Percentiles rank a stretch among this genome's conserved stretches.
Conservation (phyloP, 495 filamentous ascomycete genomes). For the Hypoxylon lenormandii region DNA sequence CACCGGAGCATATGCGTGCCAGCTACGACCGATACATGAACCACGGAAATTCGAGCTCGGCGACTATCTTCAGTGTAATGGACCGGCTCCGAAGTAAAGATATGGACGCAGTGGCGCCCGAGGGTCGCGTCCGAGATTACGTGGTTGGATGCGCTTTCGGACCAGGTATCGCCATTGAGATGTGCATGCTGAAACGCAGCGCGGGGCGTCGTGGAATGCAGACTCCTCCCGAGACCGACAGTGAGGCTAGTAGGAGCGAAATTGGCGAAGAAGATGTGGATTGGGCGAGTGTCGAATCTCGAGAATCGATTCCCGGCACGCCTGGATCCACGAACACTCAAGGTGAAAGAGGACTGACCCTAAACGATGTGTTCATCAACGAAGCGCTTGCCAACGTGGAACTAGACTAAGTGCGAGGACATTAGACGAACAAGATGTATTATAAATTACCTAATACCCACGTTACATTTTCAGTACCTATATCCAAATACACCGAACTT, state of each 20-base stretch:
- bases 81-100: constrained; percentile 68
- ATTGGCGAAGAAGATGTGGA: constrained; percentile 52
- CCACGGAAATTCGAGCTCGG: constrained; percentile 72
- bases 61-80: constrained; percentile 71
- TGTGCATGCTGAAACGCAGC: constrained; percentile 68
- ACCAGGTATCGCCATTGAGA: constrained; percentile 72
- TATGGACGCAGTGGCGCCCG: constrained; percentile 65
- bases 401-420: constrained; percentile 26
- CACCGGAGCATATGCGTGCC: constrained; percentile 69
- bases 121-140: constrained; percentile 61
- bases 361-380: constrained; percentile 28
- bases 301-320: constrained; percentile 37
- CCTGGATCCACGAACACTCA: constrained; percentile 28
- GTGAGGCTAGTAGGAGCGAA: constrained; percentile 57
- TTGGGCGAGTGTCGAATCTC: constrained; percentile 41
- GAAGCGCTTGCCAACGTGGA: constrained; percentile 40
- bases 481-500: not conserved
- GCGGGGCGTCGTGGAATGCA: constrained; percentile 44
- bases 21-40: constrained; percentile 72
- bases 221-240: constrained; percentile 62
- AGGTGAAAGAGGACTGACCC: constrained; percentile 19
- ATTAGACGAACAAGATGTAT: constrained; percentile 10
- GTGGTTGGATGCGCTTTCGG: constrained; percentile 75
- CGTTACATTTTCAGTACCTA: constrained; percentile 4
- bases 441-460: constrained; percentile 31